phyloP scores from a whole-genome alignment of 257 asterid species.

The Anisodus tanguticus region DNA sequence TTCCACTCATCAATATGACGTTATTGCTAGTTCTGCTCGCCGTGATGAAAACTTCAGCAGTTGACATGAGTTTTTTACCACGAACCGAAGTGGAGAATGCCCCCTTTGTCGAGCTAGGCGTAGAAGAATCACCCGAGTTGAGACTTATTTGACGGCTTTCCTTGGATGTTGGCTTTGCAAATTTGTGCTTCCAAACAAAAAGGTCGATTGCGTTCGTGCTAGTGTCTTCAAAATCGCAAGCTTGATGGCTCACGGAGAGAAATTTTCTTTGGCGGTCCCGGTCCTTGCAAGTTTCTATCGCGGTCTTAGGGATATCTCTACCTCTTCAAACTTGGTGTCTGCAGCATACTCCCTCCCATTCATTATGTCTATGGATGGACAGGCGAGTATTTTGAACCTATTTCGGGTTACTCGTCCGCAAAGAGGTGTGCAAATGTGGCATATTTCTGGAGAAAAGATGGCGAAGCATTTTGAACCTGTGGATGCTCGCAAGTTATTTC shows the following conservation, averaged over 20 bases:
- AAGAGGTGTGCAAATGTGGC: background rate
- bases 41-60: background rate
- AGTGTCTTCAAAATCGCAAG: conserved; percentile 7
- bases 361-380: background rate
- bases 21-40: background rate
- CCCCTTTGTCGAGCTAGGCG: background rate
- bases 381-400: background rate
- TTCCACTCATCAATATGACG: background rate
- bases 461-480: background rate
- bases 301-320: background rate
- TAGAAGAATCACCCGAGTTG: background rate
- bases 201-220: background rate
- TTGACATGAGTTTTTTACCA: background rate
- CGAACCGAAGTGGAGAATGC: background rate
- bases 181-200: background rate
- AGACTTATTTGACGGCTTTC: background rate
- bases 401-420: background rate
- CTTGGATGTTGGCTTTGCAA: background rate
- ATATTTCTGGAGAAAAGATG: background rate
- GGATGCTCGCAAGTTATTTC: background rate
- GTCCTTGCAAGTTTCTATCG: background rate
- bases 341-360: background rate
- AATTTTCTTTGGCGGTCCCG: background rate
- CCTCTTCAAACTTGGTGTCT: background rate
- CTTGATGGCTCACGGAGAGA: background rate